Base-by-base conservation (phyloP, 2,329 filamentous ascomycete genomes). In the Colletotrichum simmondsii region DNA sequence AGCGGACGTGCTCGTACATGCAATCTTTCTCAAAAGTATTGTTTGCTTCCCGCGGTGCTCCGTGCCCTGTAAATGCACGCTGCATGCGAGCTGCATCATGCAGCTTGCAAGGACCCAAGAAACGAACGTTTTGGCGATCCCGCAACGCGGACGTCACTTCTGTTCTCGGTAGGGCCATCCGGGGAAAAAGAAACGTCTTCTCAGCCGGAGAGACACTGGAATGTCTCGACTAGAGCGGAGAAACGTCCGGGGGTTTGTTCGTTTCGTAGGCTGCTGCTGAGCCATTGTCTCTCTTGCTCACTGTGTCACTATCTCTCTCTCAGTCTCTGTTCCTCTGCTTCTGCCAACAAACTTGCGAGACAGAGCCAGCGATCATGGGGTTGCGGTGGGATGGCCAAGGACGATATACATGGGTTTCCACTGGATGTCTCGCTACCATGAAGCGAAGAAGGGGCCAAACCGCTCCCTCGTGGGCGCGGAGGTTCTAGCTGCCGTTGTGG, bases 91-190 rank as follows among this genome's bases (percentile, higher is more conserved):
- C 49, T 37, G 32, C 62, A 56, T 42, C 16, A 52, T 42, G 57
- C 58, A 58, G 63, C 63, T 49, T 35, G 46, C 32, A 56, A 61
- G 49, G 49, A 42, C 58, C 58, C 58, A 56, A 61, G 65, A 57
- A 49, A 65, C 54, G 53, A 42, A 69, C 42, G 52, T 62, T 49
- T 57, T 54, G 60, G 54, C 66, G 70, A 70, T 72, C 65, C 66
- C 70, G 19, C 70, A 60, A 49, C 70, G 54, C 70, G 70, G 70
- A 65, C 65, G 54, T 72, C 70, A 65, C 60, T 72, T 72, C 70
- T 72, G 59, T 72, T 72, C 70, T 72, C 70, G 70, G 70, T 65
- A 72, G 70, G 70, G 53, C 66, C 60, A 70, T 65, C 70, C 70
- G 66, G 56, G 52, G 54, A 26, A 65, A 56, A 72, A 64, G 46